Evolutionary conservation across 257 asterid species (phyloP).

Genomic region (Striga asiatica): DNA sequence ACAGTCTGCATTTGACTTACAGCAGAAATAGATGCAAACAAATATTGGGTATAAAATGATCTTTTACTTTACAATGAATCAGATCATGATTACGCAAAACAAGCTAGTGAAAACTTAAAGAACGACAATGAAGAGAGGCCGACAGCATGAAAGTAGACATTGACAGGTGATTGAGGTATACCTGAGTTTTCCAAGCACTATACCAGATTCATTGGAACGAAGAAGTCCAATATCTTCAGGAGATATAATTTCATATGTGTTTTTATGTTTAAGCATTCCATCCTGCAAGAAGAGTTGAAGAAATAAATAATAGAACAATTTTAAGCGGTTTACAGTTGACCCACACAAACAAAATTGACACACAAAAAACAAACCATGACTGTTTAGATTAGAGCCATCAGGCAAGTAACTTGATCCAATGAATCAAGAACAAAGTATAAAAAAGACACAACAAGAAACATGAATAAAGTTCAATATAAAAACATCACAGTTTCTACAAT

Average conservation of each 20-base stretch:
- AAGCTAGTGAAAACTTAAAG: neutral
- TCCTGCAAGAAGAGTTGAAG: conserved; percentile 34
- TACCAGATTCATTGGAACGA: conserved; percentile 84
- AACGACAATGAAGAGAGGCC: neutral
- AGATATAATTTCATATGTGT: conserved; percentile 84
- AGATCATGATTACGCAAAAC: neutral
- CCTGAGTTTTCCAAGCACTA: conserved; percentile 98
- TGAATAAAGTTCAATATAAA: neutral
- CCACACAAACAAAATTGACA: neutral
- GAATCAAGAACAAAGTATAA: neutral
- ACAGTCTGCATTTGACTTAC: neutral
- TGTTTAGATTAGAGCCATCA: neutral
- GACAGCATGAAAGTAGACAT: neutral
- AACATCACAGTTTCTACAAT: too few species aligned
- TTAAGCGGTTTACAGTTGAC: neutral
- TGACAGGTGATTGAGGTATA: conserved; percentile 18
- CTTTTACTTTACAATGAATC: neutral
- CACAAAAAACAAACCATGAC: too few species aligned
- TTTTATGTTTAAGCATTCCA: conserved; percentile 87
- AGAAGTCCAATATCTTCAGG: conserved; percentile 95
- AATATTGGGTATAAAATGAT: too few species aligned
- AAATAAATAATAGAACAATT: neutral
- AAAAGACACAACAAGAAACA: neutral
- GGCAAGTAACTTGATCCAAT: neutral
- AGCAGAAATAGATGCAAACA: neutral